Evolutionary conservation across 1,284 basidiomycete genomes (phyloP), one percentile per base, ranked within the genome.

Genomic region (Thecaphora thlaspeos): DNA sequence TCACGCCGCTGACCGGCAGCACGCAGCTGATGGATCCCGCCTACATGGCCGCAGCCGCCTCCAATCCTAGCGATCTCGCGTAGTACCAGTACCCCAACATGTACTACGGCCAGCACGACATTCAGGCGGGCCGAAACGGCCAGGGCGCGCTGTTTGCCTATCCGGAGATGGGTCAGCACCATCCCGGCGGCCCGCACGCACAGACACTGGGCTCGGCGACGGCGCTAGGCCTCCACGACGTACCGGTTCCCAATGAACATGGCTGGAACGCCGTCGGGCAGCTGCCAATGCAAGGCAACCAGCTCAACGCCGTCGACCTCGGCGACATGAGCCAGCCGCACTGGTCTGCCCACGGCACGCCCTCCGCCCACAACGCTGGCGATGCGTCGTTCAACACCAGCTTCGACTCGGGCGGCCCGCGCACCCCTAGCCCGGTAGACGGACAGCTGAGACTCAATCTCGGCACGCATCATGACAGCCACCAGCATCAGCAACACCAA

Each of bases 361-460:
- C 39, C 11, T 40, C 39, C 4, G 18, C 9, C 10, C 19, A 4
- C 39, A 21, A 9, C 39, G n/a, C 9, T 4, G 51, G 19, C 34
- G 51, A 52, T 14, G 18, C 17, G 18, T 24, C 45, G 4, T 52
- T 52, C 42, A 43, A 48, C 23, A 41, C 26, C 18, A 45, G 41
- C 26, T 48, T 46, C 36, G 51, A 51, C 12, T 43, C 42, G 23
- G 21, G 28, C 11, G 48, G 51, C n/a, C 51, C 51, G n/a, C 23
- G 36, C 2, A 52, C 51, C 23, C 51, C 51, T 15, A 44, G 43
- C 18, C 43, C 43, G 10, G 23, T 40, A 5, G 19, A 40, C 39
- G 22, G 22, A 3, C 18, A 40, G 19, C 19, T 19, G 5, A 40
- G 39, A 10, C 39, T 40, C 9, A 40, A 23, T 10, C 22, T 40